These are phyloP conservation scores for Calocybe gangraenosa DNA, from an alignment of 768 basidiomycete species.

Conservation along the genomic window DNA sequence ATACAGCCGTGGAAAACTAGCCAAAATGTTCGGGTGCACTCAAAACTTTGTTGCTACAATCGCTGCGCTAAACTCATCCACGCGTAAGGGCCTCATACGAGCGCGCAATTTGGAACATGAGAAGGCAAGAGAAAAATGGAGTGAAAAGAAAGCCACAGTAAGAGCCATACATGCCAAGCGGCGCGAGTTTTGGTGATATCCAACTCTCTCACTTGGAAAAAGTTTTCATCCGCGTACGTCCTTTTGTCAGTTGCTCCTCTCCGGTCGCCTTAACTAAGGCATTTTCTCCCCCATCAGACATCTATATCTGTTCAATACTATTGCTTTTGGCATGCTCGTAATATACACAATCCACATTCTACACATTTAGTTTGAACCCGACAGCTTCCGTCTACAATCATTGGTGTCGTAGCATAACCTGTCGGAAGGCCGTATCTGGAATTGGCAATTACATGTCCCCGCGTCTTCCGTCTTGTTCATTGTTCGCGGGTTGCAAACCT, in stretches of 20 bases:
- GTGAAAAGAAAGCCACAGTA: slow-evolving; percentile 59
- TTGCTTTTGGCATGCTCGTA: slow-evolving; percentile 7
- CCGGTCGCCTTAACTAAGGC: neutral
- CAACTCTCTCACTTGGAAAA: slow-evolving; percentile 5
- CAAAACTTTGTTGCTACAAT: slow-evolving; percentile 60
- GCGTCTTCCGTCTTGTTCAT: slow-evolving; percentile 23
- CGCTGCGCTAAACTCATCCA: slow-evolving; percentile 54
- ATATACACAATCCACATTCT: slow-evolving; percentile 2
- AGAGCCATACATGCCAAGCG: slow-evolving; percentile 66
- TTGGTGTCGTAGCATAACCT: slow-evolving; percentile 20
- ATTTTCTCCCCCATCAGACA: neutral
- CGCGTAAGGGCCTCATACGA: slow-evolving; percentile 38
- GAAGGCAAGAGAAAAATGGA: slow-evolving; percentile 55
- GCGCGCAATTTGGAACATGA: slow-evolving; percentile 45
- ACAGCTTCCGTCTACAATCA: slow-evolving; percentile 6
- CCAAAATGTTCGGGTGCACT: slow-evolving; percentile 73
- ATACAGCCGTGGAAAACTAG: slow-evolving; percentile 65
- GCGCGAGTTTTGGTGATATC: slow-evolving; percentile 64
- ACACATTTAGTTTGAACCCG: neutral
- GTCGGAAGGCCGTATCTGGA: slow-evolving; percentile 31
- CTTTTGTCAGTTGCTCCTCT: neutral
- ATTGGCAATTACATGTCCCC: slow-evolving; percentile 22
- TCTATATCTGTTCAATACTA: too few species aligned
- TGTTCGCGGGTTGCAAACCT: slow-evolving; percentile 20
- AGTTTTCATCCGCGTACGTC: slow-evolving; percentile 6